Base-by-base conservation (phyloP, 1,284 basidiomycete species). In the Hymenochaete sp. region DNA sequence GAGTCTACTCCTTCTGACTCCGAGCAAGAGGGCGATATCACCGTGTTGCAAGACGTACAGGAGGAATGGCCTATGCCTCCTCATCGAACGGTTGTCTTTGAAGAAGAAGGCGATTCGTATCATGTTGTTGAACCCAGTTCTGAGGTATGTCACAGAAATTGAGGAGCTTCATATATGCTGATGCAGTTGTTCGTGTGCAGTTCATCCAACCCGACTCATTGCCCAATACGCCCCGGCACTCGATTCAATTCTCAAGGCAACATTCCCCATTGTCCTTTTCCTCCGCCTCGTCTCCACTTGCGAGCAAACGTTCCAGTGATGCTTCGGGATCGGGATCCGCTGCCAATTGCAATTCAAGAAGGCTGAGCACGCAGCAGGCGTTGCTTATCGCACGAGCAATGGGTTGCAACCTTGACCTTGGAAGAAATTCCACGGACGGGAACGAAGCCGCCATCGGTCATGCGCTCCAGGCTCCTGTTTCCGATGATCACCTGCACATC, bases 61-160 rank as follows among this genome's bases (percentile, higher is more conserved):
- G 16, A n/a, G 18, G n/a, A n/a, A n/a, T 48, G 47, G 47, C 47
- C 47, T 14, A 37, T 48, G 3, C 46, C 47, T 14, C 47, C 47
- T 10, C 35, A 27, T 26, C 42, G 42, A 13, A 48, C 47, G 5
- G 41, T 48, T 11, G 42, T 48, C 4, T 35, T 48, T 22, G 42
- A 48, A n/a, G 21, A 44, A 29, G 47, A 39, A 37, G 47, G 47
- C 4, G 42, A 48, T 21, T 36, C 36, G 18, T 48, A 33, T 21
- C 47, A 48, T 36, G 28, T 31, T 31, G 47, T 48, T 13, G 42
- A 44, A 13, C 47, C 41, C 21, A 38, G 7, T 9, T 7, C 40
- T 33, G 42, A 48, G 47, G 47, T 48, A 35, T 38, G 35, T 13
- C 4, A n/a, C n/a, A 18, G n/a, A n/a, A n/a, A n/a, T n/a, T n/a